Base-by-base conservation (phyloP, 2,329 filamentous ascomycete genomes). In the Pseudogymnoascus sp. region DNA sequence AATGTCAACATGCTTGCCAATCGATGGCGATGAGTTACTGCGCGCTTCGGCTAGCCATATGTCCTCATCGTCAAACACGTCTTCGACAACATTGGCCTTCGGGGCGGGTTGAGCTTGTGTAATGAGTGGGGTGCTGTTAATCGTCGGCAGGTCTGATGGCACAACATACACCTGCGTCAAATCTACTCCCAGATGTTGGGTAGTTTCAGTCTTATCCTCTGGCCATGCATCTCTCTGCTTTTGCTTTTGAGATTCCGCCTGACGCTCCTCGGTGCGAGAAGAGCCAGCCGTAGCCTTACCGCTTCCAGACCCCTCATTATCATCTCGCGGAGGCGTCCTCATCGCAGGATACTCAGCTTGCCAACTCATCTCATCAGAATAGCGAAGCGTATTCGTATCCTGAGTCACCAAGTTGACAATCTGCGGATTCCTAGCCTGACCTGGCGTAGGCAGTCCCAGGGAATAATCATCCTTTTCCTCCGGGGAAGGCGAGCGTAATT, bases 21-120 rank as follows among this genome's bases (percentile, higher is more conserved):
- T 63, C n/a, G 64, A 61, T 18, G 70, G 68, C 4, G 72, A 72
- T 16, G 72, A 73, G 12, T 72, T 73, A 47, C 72, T 71, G 29
- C 73, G 62, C 11, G 72, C 73, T 51, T 74, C 73, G 12, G 73
- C 63, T 14, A 74, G 60, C 14, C 73, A 64, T 5, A 67, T 71
- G 62, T 73, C 72, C 21, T 70, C 70, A 54, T 69, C 69, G 14
- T 70, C 69, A 11, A 70, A 66, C n/a, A 68, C 60, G 39, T 21
- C 45, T 39, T 65, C 65, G 42, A 61, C 61, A 6, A 47, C 45
- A 11, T 34, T 59, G 39, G 45, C 45, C 3, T 18, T 51, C 11
- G 7, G 23, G 14, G 45, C 23, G 23, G 23, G 45, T 29, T 51
- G 23, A 29, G 45, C 3, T 8, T 29, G 23, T 26, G 45, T 51